Evolutionary conservation across 352 stramenopile species (phyloP).

Genomic region (Lagenidium giganteum): DNA sequence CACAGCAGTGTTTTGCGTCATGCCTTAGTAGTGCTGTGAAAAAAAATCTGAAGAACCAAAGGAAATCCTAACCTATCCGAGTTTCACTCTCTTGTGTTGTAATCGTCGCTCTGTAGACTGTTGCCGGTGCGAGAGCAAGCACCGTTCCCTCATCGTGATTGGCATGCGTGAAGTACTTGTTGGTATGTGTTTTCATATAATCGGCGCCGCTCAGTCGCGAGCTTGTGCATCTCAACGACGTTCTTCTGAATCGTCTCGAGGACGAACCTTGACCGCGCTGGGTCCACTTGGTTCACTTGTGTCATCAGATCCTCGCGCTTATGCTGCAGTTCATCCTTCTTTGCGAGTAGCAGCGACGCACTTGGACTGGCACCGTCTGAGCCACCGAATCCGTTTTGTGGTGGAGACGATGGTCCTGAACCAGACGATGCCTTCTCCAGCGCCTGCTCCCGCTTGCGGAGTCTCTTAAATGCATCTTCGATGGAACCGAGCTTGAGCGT

Average conservation of each 20-base stretch:
- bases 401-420: conserved; percentile 7
- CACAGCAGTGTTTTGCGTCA: too few relatives aligned
- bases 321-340: conserved; percentile 42
- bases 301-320: conserved; percentile 43
- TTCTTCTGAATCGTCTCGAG: conserved; percentile 64
- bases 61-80: too few relatives aligned
- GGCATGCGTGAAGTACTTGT: conserved; percentile 40
- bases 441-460: conserved; percentile 44
- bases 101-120: too few relatives aligned
- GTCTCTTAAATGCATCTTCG: conserved; percentile 61
- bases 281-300: conserved; percentile 58
- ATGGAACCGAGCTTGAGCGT: conserved; percentile 69
- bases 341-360: conserved; percentile 27
- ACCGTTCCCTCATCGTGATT: too few relatives aligned
- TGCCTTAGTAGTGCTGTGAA: too few relatives aligned
- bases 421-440: conserved; percentile 19
- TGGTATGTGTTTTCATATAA: conserved; percentile 57
- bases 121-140: too few relatives aligned
- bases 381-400: background rate
- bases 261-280: conserved; percentile 59
- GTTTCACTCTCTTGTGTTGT: too few relatives aligned
- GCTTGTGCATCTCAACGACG: conserved; percentile 64
- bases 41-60: too few relatives aligned
- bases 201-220: conserved; percentile 62
- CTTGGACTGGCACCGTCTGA: background rate